Evolutionary conservation across 2,329 filamentous ascomycete genomes (phyloP).

Genomic region (Xylariaceae sp.): DNA sequence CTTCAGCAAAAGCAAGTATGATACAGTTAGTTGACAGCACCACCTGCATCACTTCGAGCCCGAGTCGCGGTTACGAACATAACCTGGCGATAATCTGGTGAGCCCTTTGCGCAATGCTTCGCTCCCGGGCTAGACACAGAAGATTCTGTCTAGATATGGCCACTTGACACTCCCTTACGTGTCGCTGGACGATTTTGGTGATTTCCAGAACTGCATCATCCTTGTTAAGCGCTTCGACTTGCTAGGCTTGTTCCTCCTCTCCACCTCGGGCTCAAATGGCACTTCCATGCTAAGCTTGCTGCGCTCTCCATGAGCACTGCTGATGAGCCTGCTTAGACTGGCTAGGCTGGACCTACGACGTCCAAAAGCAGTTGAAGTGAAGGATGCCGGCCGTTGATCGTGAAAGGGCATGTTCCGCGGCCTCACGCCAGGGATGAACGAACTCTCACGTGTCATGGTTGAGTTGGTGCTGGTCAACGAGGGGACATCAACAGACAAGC

Average conservation of each 20-base stretch:
- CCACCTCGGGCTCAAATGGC: constrained; percentile 47
- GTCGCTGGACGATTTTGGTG: constrained; percentile 40
- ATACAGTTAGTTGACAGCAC: no score
- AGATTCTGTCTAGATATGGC: no score
- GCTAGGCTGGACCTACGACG: constrained; percentile 70
- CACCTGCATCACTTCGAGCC: no score
- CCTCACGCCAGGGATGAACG: constrained; percentile 35
- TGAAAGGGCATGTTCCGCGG: constrained; percentile 39
- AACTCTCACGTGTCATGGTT: constrained; percentile 67
- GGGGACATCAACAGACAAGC: constrained; percentile 67
- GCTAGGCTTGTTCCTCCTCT: constrained; percentile 54
- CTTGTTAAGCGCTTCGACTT: constrained; percentile 66
- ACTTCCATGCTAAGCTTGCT: constrained; percentile 71
- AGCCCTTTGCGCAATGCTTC: no score
- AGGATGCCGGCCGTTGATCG: constrained; percentile 56
- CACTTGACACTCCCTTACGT: constrained; percentile 18
- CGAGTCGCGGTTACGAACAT: no score
- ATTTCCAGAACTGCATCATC: constrained; percentile 77
- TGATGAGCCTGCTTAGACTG: constrained; percentile 71
- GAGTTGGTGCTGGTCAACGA: constrained; percentile 71
- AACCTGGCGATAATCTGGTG: no score
- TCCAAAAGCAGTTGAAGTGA: constrained; percentile 57
- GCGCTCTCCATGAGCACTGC: constrained; percentile 66
- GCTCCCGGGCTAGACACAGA: no score
- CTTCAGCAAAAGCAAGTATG: no score